Base-by-base conservation (phyloP, 2,329 filamentous ascomycete genomes). In the Ceratocystis cubensis region DNA sequence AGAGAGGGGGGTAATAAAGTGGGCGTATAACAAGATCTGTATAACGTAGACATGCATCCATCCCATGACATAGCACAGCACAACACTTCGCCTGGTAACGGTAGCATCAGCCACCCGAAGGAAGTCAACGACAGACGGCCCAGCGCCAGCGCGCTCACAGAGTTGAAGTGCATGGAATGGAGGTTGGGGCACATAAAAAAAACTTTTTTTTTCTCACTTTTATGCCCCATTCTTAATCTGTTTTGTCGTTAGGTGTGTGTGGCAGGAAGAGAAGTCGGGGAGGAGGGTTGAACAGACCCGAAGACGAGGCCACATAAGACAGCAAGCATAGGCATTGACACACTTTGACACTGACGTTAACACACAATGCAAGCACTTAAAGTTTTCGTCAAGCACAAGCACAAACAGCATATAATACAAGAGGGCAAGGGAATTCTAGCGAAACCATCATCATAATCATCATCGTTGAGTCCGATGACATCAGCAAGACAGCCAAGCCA, bases 311-410 rank as follows among this genome's bases (percentile, higher is more conserved):
- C 50, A 56, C 15, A 56, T 56, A 28, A 56, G 50, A 56, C 50
- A 56, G 8, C 22, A 17, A 56, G 30, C 30, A 33, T 33, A 33
- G 30, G 30, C 50, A 56, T 30, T 56, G 25, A 56, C 50, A 7
- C n/a, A 33, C 7, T 33, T 33, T 33, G 30, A 33, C 30, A 56
- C 50, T 56, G 25, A 56, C 50, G 28, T 56, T 56, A 56, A 28
- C 20, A 56, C 50, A 56, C 46, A 56, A 56, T 56, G 50, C 50
- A 56, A 56, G 50, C 50, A 56, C 22, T 56, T 56, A 13, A 56
- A 56, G 20, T 17, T 25, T 25, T 28, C 50, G 50, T 33, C 30
- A 30, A 56, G 50, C 50, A 56, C 50, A 56, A 56, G 50, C 50
- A 25, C 8, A 30, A 56, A 28, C 22, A 56, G 22, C 3, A 28